phyloP scores from a whole-genome alignment of 2,329 filamentous ascomycete species.

The Aspergillus bombycis region DNA sequence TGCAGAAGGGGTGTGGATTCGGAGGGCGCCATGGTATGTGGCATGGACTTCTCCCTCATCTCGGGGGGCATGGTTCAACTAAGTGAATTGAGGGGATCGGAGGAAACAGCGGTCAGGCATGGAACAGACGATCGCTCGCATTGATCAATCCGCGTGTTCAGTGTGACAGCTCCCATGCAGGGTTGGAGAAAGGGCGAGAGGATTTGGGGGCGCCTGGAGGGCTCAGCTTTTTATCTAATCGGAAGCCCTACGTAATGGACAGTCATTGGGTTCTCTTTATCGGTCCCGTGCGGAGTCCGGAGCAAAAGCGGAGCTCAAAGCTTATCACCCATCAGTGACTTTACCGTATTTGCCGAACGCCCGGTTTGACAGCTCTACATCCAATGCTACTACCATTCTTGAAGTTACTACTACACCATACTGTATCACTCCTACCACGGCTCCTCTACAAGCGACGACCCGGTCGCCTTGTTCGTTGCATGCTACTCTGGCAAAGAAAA shows the following conservation, averaged over 20 bases:
- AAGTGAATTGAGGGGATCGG: slow-evolving; percentile 7
- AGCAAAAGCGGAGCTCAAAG: not conserved
- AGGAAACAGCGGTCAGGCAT: not conserved
- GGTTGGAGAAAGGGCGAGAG: not conserved
- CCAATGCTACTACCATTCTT: no score
- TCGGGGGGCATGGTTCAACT: slow-evolving; percentile 14
- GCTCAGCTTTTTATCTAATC: slow-evolving; percentile 9
- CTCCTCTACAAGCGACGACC: not conserved
- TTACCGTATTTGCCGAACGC: no score
- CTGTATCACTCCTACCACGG: not conserved
- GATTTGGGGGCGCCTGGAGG: not conserved
- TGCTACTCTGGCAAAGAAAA: not conserved
- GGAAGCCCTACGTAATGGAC: not conserved
- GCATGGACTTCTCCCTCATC: slow-evolving; percentile 43
- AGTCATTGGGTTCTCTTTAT: not conserved
- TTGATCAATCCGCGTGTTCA: not conserved
- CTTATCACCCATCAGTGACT: not conserved
- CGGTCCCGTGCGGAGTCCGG: not conserved
- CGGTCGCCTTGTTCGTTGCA: not conserved
- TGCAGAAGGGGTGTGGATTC: slow-evolving; percentile 47
- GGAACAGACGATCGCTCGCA: not conserved
- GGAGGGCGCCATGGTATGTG: slow-evolving; percentile 36
- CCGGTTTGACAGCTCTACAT: not conserved
- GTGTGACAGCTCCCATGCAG: not conserved
- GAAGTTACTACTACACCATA: not conserved